phyloP scores from a whole-genome alignment of 495 filamentous ascomycete genomes.

The Daldinia vernicosa region DNA sequence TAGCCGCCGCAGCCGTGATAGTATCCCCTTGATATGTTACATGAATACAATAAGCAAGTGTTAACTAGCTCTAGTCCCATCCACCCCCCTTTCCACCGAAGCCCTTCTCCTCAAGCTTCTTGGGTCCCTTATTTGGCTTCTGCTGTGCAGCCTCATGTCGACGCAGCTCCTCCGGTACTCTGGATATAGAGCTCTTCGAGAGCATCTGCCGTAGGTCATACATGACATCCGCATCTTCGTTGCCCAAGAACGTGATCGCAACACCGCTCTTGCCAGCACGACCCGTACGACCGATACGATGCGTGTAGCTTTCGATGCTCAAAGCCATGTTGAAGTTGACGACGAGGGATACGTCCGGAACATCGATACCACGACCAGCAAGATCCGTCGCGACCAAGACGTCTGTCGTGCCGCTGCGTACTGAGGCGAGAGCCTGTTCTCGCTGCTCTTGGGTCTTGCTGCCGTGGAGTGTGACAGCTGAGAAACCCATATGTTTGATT shows the following conservation, averaged over 20 bases:
- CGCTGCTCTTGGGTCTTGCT: constrained; percentile 97
- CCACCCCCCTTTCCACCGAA: constrained; percentile 36
- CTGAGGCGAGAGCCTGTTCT: constrained; percentile 88
- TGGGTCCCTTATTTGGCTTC: constrained; percentile 58
- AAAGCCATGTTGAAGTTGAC: constrained; percentile 99
- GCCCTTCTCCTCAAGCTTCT: constrained; percentile 43
- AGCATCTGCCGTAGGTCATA: constrained; percentile 98
- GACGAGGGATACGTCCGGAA: constrained; percentile 91
- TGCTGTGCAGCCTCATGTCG: constrained; percentile 96
- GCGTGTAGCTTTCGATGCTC: constrained; percentile 94
- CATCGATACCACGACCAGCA: constrained; percentile 97
- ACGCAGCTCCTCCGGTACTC: constrained; percentile 91
- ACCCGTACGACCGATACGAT: constrained; percentile 97
- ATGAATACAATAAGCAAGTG: not conserved
- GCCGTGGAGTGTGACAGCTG: constrained; percentile 90
- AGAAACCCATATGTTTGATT: constrained; percentile 94
- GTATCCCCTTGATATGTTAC: not conserved
- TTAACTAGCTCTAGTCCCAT: constrained; percentile 23
- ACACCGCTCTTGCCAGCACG: constrained; percentile 98
- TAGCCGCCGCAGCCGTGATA: not conserved
- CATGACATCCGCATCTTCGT: constrained; percentile 91
- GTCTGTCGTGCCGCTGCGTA: constrained; percentile 80
- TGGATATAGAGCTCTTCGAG: constrained; percentile 86
- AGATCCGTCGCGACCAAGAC: constrained; percentile 98
- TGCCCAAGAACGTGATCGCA: constrained; percentile 94